Evolutionary conservation across 2,329 filamentous ascomycete genomes (phyloP), one percentile per base, ranked within the genome.

Genomic region (Dactylonectria estremocensis): DNA sequence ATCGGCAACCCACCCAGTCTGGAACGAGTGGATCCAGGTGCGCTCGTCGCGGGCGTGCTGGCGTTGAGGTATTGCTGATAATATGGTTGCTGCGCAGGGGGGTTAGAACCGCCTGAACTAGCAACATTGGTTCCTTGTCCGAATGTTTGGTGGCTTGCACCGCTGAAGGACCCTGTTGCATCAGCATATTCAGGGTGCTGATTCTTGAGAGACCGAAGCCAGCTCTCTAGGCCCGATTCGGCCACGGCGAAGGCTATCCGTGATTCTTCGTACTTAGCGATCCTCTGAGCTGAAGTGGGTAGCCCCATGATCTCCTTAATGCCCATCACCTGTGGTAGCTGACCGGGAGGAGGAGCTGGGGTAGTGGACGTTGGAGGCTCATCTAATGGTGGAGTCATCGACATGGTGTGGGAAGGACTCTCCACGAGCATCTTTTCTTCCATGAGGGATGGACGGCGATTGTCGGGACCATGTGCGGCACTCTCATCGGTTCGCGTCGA

Each of bases 251-350:
- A 94, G 52, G 92, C 88, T 16, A 88, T 83, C 50, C 94, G 89
- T 0, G 93, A 92, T 65, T 92, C 88, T 66, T 93, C 89, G 78
- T 93, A 97, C 14, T 90, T 91, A 49, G 87, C 84, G 67, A 96
- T 93, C 20, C 95, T 90, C 71, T 96, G 91, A 14, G 86, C 80
- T 0, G 90, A 80, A 2, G 88, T 89, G 16, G 88, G 85, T 56
- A 96, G 85, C 9, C 88, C 89, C 74, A 94, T 86, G 68, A 98
- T 97, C 65, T 97, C 92, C 57, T 91, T 89, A 80, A 97, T 95
- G 1, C 87, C 84, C 70, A 88, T 85, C 43, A 88, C 82, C 53
- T 76, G 75, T 11, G 76, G 69, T 50, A 67, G 64, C 18, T 67
- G 68, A 16, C 67, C 61, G 1, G 64, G 52, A 24, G 71, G 64